Conservation (phyloP, 768 basidiomycete species). For the Hygrophoropsis aurantiaca region DNA sequence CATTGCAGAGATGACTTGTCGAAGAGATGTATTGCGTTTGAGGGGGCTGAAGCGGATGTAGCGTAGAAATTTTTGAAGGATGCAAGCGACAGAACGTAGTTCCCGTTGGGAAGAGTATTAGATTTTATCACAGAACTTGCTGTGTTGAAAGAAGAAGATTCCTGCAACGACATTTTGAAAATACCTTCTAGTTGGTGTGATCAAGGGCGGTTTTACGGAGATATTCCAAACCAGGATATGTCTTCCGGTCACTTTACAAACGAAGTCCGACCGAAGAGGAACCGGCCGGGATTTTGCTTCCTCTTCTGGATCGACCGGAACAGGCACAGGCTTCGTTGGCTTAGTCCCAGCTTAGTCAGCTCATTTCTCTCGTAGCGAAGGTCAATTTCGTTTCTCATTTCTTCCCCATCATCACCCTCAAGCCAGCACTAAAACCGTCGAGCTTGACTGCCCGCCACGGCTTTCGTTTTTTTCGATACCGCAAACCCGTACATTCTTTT, state of each 20-base stretch:
- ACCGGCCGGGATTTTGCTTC: too few species aligned
- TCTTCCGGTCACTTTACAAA: slow-evolving; percentile 12
- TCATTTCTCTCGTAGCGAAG: slow-evolving; percentile 1
- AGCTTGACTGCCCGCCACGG: neutral
- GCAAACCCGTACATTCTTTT: slow-evolving; percentile 28
- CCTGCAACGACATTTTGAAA: slow-evolving; percentile 23
- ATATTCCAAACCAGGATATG: slow-evolving; percentile 25
- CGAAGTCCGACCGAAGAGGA: too few species aligned
- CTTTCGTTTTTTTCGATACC: slow-evolving; percentile 3
- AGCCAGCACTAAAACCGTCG: slow-evolving; percentile 1
- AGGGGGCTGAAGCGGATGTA: slow-evolving; percentile 59
- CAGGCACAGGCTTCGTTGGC: too few species aligned
- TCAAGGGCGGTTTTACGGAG: slow-evolving; percentile 8
- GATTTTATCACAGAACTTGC: slow-evolving; percentile 27
- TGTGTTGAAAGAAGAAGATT: slow-evolving; percentile 19
- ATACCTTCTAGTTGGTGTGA: neutral
- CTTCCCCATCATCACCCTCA: slow-evolving; percentile 10
- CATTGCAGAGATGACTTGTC: slow-evolving; percentile 55
- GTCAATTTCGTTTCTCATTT: slow-evolving; percentile 2
- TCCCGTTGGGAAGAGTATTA: slow-evolving; percentile 35
- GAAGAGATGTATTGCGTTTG: slow-evolving; percentile 64
- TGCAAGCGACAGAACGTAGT: slow-evolving; percentile 65
- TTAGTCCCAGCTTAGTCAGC: slow-evolving; percentile 8
- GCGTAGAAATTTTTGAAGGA: slow-evolving; percentile 53
- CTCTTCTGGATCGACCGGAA: slow-evolving; percentile 1